Evolutionary conservation across 2,329 filamentous ascomycete species (phyloP).

Genomic region (Macrophomina tecta): DNA sequence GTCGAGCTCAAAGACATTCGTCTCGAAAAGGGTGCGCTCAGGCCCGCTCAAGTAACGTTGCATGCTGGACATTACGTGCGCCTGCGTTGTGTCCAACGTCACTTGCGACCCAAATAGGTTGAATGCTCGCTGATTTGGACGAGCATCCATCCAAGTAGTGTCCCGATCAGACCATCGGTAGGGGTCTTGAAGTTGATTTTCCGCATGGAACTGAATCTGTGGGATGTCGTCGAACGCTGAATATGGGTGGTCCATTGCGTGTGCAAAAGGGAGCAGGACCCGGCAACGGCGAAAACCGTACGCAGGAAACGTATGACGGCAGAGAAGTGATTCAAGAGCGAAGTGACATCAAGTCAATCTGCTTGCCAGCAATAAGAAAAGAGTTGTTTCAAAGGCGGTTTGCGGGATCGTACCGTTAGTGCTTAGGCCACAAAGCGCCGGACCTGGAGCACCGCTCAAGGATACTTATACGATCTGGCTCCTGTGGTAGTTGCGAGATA

Average conservation of each 20-base stretch:
- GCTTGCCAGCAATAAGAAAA: slow-evolving; percentile 18
- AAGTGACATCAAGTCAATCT: slow-evolving; percentile 13
- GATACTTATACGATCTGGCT: slow-evolving; percentile 18
- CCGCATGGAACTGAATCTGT: slow-evolving; percentile 36
- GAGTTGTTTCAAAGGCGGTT: background rate
- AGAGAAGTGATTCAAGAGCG: background rate
- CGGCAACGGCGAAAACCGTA: background rate
- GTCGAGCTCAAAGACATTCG: slow-evolving; percentile 39
- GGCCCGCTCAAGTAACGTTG: slow-evolving; percentile 41
- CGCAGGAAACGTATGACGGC: slow-evolving; percentile 12
- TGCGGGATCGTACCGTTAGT: slow-evolving; percentile 15
- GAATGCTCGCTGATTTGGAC: slow-evolving; percentile 30
- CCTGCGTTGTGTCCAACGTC: slow-evolving; percentile 32
- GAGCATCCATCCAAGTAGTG: slow-evolving; percentile 21
- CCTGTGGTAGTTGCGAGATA: slow-evolving; percentile 1
- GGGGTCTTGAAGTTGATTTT: slow-evolving; percentile 25
- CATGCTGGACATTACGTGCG: slow-evolving; percentile 37
- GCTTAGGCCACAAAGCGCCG: background rate
- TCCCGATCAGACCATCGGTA: slow-evolving; percentile 30
- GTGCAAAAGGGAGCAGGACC: background rate
- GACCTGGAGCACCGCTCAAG: background rate
- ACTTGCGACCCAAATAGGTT: slow-evolving; percentile 33
- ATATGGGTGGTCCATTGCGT: slow-evolving; percentile 3
- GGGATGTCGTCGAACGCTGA: slow-evolving; percentile 30
- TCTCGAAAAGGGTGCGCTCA: slow-evolving; percentile 38